Percentiles rank a stretch among this genome's conserved stretches.
phyloP scores from a whole-genome alignment of 441 rosid species.

The Bruguiera hainesii region DNA sequence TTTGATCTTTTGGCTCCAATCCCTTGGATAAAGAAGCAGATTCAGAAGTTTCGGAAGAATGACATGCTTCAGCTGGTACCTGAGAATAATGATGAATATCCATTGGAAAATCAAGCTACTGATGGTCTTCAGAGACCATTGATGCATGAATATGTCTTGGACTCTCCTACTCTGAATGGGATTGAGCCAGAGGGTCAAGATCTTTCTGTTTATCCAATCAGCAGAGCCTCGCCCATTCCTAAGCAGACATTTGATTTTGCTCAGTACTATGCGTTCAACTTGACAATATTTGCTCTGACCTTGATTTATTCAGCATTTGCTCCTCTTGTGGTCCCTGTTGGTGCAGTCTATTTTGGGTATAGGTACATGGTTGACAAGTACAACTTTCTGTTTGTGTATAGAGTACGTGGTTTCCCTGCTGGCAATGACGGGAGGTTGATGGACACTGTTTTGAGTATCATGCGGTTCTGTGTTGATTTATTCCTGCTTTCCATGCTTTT shows the following conservation, averaged over 20 bases:
- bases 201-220: slow-evolving; percentile 75
- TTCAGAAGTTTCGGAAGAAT: slow-evolving; percentile 78
- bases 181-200: slow-evolving; percentile 55
- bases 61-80: slow-evolving; percentile 98
- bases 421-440: slow-evolving; percentile 95
- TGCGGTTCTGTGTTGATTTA: slow-evolving; percentile 84
- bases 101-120: slow-evolving; percentile 55
- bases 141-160: slow-evolving; percentile 55
- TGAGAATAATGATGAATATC: slow-evolving; percentile 78
- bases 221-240: slow-evolving; percentile 83
- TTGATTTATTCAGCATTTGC: slow-evolving; percentile 91
- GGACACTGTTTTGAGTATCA: slow-evolving; percentile 79
- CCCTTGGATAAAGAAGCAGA: slow-evolving; percentile 94
- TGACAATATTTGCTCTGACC: slow-evolving; percentile 90
- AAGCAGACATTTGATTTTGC: slow-evolving; percentile 96
- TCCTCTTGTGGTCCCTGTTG: slow-evolving; percentile 91
- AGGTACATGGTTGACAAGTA: slow-evolving; percentile 93
- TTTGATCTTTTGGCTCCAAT: slow-evolving; percentile 85
- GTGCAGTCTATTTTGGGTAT: slow-evolving; percentile 88
- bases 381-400: slow-evolving; percentile 88
- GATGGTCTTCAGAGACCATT: slow-evolving; percentile 69
- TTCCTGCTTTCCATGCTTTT: slow-evolving; percentile 79
- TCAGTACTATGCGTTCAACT: slow-evolving; percentile 88
- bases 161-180: slow-evolving; percentile 50
- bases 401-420: slow-evolving; percentile 93